phyloP scores from a whole-genome alignment of 208 protist genomes.

The Leishmania mexicana region DNA sequence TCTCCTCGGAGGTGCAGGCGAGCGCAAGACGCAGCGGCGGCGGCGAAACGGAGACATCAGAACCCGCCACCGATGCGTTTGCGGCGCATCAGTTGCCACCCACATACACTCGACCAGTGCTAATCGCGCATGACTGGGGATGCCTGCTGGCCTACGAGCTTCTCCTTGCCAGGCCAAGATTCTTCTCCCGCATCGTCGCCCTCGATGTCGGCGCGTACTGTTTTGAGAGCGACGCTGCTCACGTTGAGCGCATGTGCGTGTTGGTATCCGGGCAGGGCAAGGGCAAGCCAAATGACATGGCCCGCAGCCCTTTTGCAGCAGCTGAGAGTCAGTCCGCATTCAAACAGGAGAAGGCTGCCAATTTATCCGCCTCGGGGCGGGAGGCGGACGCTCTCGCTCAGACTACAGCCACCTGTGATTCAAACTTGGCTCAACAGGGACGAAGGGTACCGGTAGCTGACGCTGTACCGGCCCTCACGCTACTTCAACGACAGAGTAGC shows the following conservation, averaged over 20 bases:
- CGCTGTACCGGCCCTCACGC: not conserved
- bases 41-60: not conserved
- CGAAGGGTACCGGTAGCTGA: not conserved
- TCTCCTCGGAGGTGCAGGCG: not conserved
- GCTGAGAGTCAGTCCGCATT: not conserved
- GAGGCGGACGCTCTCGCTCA: not conserved
- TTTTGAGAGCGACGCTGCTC: conserved; percentile 26
- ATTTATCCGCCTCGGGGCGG: not conserved
- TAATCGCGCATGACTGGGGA: conserved; percentile 73
- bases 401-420: not conserved
- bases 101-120: conserved; percentile 42
- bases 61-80: not conserved
- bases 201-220: conserved; percentile 52
- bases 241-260: conserved; percentile 23
- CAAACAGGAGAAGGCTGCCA: not conserved
- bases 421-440: not conserved
- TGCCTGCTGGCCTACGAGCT: conserved; percentile 69
- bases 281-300: too few species aligned
- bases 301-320: not conserved
- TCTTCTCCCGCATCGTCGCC: conserved; percentile 64
- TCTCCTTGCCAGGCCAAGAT: conserved; percentile 45
- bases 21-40: too few species aligned
- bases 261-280: conserved; percentile 10
- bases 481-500: not conserved
- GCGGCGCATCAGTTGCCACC: conserved; percentile 45